Percentiles rank a stretch among this genome's conserved stretches.
These are phyloP conservation scores for Dunaliella primolecta DNA, from an alignment of 139 green algal species.

Conservation along the genomic window DNA sequence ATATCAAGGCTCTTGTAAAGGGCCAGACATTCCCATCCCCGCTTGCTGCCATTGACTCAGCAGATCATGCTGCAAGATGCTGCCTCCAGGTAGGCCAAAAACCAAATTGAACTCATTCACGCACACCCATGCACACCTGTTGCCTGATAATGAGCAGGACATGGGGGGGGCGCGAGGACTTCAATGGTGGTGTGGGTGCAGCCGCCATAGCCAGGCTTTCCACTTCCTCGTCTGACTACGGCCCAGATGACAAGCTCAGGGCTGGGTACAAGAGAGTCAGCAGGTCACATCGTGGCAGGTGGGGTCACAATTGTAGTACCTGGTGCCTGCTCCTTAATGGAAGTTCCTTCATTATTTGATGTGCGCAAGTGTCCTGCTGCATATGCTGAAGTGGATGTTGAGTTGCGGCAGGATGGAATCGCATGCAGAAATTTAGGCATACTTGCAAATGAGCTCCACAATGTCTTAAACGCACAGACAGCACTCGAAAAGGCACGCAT, in stretches of 20 bases:
- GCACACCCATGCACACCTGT: neutral
- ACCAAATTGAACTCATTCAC: neutral
- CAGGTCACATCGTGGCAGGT: constrained; percentile 18
- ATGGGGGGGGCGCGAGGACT: neutral
- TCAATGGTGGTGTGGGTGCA: neutral
- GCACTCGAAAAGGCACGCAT: too few relatives aligned
- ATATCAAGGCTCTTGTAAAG: too few relatives aligned
- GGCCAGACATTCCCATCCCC: too few relatives aligned
- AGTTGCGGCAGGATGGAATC: too few relatives aligned
- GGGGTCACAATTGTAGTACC: too few relatives aligned
- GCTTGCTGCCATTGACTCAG: neutral
- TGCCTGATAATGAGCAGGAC: neutral
- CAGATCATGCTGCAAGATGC: neutral
- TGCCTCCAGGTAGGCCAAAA: neutral
- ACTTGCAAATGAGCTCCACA: too few relatives aligned
- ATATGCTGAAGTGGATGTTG: too few relatives aligned
- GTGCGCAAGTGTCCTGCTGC: too few relatives aligned
- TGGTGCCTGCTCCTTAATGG: too few relatives aligned
- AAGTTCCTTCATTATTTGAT: neutral
- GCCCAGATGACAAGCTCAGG: neutral
- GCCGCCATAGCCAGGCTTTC: neutral
- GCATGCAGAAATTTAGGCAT: too few relatives aligned
- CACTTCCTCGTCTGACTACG: neutral
- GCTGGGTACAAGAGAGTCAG: constrained; percentile 1
- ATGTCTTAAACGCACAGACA: too few relatives aligned